Evolutionary conservation across 805 yeast genomes (phyloP).

Genomic region (Spathaspora passalidarum): DNA sequence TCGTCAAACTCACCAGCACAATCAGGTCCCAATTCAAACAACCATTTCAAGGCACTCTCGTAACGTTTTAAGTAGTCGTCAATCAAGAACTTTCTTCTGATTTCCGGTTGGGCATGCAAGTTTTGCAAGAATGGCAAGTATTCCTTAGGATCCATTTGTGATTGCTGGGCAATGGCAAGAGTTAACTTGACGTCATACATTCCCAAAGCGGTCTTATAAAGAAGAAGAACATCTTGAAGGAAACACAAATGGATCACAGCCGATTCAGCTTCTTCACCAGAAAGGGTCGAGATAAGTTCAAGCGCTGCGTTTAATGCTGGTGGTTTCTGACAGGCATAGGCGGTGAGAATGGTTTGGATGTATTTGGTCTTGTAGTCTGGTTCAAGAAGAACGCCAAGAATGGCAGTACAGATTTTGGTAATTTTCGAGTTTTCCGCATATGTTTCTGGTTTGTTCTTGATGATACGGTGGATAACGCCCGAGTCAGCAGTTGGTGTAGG

Average conservation of each 20-base stretch:
- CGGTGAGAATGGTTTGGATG: conserved; percentile 79
- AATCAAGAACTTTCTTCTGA: conserved; percentile 70
- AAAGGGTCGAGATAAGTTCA: conserved; percentile 52
- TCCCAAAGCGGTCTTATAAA: conserved; percentile 78
- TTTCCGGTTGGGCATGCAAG: conserved; percentile 62
- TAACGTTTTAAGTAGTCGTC: conserved; percentile 73
- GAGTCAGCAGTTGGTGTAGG: conserved; percentile 2
- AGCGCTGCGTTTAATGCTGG: conserved; percentile 80
- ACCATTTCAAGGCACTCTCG: conserved; percentile 65
- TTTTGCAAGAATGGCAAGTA: conserved; percentile 88
- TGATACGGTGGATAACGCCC: conserved; percentile 22
- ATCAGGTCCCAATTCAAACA: conserved; percentile 46
- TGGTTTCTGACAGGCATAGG: conserved; percentile 88
- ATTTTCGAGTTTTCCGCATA: conserved; percentile 53
- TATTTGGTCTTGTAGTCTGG: conserved; percentile 55
- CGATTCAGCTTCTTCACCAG: conserved; percentile 46
- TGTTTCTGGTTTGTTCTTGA: conserved; percentile 25
- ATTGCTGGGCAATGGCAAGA: conserved; percentile 85
- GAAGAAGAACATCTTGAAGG: conserved; percentile 80
- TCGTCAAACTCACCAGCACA: conserved; percentile 54
- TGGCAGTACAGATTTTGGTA: conserved; percentile 71
- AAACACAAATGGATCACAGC: conserved; percentile 84
- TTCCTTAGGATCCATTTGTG: conserved; percentile 97
- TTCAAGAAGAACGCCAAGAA: conserved; percentile 53
- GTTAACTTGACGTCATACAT: conserved; percentile 80